Base-by-base conservation (phyloP, 2,329 filamentous ascomycete genomes). In the Fusarium beomiforme region DNA sequence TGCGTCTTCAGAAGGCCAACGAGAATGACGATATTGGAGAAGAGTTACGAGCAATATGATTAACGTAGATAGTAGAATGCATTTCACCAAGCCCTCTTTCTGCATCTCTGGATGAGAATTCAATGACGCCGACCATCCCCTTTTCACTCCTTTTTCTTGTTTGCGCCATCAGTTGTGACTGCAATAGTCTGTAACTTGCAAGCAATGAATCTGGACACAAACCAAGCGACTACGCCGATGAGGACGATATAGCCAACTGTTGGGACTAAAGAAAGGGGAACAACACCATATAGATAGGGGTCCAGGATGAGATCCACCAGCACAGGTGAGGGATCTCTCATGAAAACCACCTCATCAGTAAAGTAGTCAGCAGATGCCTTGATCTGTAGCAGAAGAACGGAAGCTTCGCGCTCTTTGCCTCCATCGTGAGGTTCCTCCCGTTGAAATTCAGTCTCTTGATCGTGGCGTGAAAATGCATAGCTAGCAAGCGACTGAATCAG, bases 301-400 rank as follows among this genome's bases (percentile, higher is more conserved):
- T 98, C 96, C 26, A 99, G 88, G 75, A 98, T 92, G 80, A 90
- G 81, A 75, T 99, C 95, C 55, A 92, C 92, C 57, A 90, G 84
- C 7, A 98, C 94, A 1, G 90, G 88, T 4, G 91, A 91, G 17
- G 93, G 92, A 67, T 86, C 77, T 51, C 84, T 81, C 95, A 98
- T 98, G 76, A 97, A 86, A 3, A 86, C 86, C 67, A 84, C 81
- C 78, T 97, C 88, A 64, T 89, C 86, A 14, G 93, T 92, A 81
- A 93, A 97, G 83, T 95, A 99, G 76, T 97, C 93, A 49, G 96
- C 94, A 23, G 91, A 89, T 17, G 94, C 89, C 69, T 87, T 86
- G 56, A 98, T 85, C 69, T 89, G 91, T 5, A 98, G 87, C 60
- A 97, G 89, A 11, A 96, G 84, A 33, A 89, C 77, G 2, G 91